Evolutionary conservation across 73 alveolate species (phyloP), one percentile per base, ranked within the genome.

Genomic region (Paramecium pentaurelia): DNA sequence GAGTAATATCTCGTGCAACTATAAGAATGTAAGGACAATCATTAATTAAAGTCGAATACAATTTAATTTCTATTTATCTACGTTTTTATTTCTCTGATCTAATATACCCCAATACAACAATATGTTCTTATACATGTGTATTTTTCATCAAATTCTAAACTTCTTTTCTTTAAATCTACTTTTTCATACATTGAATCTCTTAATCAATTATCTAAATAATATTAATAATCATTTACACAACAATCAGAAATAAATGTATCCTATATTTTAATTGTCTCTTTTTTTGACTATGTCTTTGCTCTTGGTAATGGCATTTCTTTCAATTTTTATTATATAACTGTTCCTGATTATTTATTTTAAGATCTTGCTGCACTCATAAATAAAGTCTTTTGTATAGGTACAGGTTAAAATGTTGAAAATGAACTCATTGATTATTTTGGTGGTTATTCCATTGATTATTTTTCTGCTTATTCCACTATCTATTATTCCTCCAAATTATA

Each of bases 341-440:
- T 34, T 37, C 37, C 37, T 18, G 70, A 54, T 18, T 2, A 54
- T 12, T 75, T 37, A 10, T 75, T 40, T 32, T 54, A 12, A 34
- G 88, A 14, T 18, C 88, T 30, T 1, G 22, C 25, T 10, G 9
- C 68, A 37, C 40, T 75, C 14, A 4, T 0, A 28, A 28, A 32
- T 5, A 75, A 34, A 10, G 88, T 75, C 6, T 22, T 75, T 16
- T 68, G 88, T 32, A 75, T 75, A 4, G 42, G 49, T 32, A 45
- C 49, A 34, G 68, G 60, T 75, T 75, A 6, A 75, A 75, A 75
- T 11, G 68, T 75, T 11, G 58, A 37, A 75, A 75, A 75, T 22
- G 88, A 75, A 75, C 88, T 75, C 38, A 75, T 75, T 38, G 88
- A 75, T 32, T 30, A 37, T 75, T 75, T 75, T 10, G 70, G 49